Evolutionary conservation across 2,329 filamentous ascomycete species (phyloP).

Genomic region (Penicillium sp.): DNA sequence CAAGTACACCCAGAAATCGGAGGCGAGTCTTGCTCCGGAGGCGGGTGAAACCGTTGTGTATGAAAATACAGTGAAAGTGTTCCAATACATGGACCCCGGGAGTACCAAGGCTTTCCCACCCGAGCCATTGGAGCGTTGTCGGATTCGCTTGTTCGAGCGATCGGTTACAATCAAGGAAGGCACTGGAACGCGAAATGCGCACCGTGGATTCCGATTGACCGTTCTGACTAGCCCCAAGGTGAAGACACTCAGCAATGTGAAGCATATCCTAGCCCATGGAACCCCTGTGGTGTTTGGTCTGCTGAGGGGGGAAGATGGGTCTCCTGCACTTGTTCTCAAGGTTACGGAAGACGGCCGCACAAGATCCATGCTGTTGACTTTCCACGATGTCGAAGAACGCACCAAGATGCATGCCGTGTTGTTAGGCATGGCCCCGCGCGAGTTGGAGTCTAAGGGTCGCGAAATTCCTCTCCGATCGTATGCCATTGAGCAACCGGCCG

Average conservation of each 20-base stretch:
- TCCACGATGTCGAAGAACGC: conserved; percentile 71
- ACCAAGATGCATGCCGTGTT: conserved; percentile 71
- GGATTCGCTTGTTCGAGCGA: conserved; percentile 74
- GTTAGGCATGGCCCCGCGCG: conserved; percentile 68
- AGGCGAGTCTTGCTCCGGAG: conserved; percentile 67
- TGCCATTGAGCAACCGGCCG: conserved; percentile 56
- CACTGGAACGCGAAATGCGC: conserved; percentile 69
- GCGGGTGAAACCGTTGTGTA: conserved; percentile 71
- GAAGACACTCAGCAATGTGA: conserved; percentile 75
- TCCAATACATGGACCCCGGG: conserved; percentile 77
- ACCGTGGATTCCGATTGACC: conserved; percentile 76
- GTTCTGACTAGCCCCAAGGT: conserved; percentile 75
- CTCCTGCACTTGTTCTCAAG: conserved; percentile 69
- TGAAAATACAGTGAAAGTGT: conserved; percentile 67
- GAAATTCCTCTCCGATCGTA: conserved; percentile 69
- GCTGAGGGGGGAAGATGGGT: conserved; percentile 68
- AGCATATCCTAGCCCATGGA: conserved; percentile 66
- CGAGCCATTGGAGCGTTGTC: conserved; percentile 71
- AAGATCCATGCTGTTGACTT: conserved; percentile 75
- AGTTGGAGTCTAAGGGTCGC: conserved; percentile 69
- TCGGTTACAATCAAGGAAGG: conserved; percentile 68
- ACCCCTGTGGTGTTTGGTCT: conserved; percentile 77
- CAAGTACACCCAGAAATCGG: conserved; percentile 77
- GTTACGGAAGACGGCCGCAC: conserved; percentile 66
- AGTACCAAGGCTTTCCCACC: conserved; percentile 74